A percentile compares a stretch with the other conserved stretches of the same genome.
phyloP scores from a whole-genome alignment of 1,139 yeast species.

The Candida albicans region DNA sequence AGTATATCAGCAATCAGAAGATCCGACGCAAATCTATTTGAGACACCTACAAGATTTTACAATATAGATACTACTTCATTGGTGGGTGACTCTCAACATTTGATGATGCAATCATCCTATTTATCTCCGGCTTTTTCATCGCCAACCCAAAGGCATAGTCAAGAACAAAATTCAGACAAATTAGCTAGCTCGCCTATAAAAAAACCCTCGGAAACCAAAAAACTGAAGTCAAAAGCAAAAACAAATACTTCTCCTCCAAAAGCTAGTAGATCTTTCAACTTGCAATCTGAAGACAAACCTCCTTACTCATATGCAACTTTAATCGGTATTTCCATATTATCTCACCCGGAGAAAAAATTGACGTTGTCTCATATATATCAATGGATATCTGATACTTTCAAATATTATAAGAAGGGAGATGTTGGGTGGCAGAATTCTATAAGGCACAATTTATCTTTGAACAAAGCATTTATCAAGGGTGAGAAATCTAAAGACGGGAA shows the following conservation, averaged over 20 bases:
- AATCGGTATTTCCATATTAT: slow-evolving; percentile 89
- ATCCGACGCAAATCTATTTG: slow-evolving; percentile 1
- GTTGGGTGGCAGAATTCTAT: slow-evolving; percentile 95
- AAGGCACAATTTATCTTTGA: slow-evolving; percentile 79
- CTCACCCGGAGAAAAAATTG: slow-evolving; percentile 75
- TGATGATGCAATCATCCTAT: slow-evolving; percentile 18
- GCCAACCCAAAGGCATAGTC: slow-evolving; percentile 28
- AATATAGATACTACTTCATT: slow-evolving; percentile 6
- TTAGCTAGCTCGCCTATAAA: slow-evolving; percentile 16
- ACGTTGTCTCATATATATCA: slow-evolving; percentile 88
- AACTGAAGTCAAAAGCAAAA: slow-evolving; percentile 22
- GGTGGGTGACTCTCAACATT: slow-evolving; percentile 7
- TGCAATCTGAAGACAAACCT: slow-evolving; percentile 64
- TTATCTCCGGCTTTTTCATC: slow-evolving; percentile 54
- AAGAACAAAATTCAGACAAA: neutral
- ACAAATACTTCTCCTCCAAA: slow-evolving; percentile 21
- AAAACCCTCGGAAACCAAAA: slow-evolving; percentile 19
- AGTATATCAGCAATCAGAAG: slow-evolving; percentile 13
- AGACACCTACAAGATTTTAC: slow-evolving; percentile 12
- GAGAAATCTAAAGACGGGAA: slow-evolving; percentile 94
- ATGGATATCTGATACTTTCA: slow-evolving; percentile 90
- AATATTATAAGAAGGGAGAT: slow-evolving; percentile 79
- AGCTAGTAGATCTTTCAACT: slow-evolving; percentile 24
- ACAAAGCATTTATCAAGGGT: slow-evolving; percentile 86
- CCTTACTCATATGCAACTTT: slow-evolving; percentile 93